These are phyloP conservation scores for Boletellus sp. DNA, from an alignment of 1,284 basidiomycete genomes.

Conservation along the genomic window DNA sequence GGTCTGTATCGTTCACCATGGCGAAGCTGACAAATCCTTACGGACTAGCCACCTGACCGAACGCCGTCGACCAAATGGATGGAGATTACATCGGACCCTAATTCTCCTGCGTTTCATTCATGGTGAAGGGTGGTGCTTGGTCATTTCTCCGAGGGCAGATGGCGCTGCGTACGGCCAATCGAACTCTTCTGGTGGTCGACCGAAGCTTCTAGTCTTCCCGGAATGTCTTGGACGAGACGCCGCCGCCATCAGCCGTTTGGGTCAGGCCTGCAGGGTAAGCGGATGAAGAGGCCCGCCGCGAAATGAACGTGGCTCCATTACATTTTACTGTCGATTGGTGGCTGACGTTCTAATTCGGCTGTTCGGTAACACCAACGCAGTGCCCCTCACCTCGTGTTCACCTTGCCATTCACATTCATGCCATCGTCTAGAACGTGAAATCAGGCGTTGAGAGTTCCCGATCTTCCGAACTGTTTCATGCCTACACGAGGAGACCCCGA, in stretches of 20 bases:
- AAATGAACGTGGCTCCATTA: conserved; percentile 19
- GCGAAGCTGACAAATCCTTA: conserved; percentile 23
- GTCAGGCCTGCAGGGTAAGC: conserved; percentile 10
- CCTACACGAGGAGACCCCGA: conserved; percentile 23
- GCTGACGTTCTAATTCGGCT: conserved; percentile 18
- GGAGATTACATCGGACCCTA: conserved; percentile 22
- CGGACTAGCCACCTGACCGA: conserved; percentile 10
- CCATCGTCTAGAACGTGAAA: conserved; percentile 27
- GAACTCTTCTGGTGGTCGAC: conserved; percentile 6
- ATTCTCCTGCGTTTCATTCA: conserved; percentile 19
- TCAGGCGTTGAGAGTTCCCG: conserved; percentile 14
- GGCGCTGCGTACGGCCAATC: conserved; percentile 11
- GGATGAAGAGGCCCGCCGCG: conserved; percentile 11
- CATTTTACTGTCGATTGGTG: conserved; percentile 10
- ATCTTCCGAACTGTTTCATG: conserved; percentile 21
- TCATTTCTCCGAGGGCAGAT: conserved; percentile 11
- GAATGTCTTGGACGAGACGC: conserved; percentile 11
- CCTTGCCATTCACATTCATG: conserved; percentile 26
- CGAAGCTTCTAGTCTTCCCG: conserved; percentile 8
- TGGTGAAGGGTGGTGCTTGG: conserved; percentile 12
- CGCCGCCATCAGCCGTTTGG: conserved; percentile 4
- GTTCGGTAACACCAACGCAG: conserved; percentile 14
- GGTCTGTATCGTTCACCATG: conserved; percentile 6
- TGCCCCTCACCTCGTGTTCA: conserved; percentile 31
- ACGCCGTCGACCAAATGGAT: conserved; percentile 16